Evolutionary conservation across 2,329 filamentous ascomycete genomes (phyloP).

Genomic region (Paecilomyces sp.): DNA sequence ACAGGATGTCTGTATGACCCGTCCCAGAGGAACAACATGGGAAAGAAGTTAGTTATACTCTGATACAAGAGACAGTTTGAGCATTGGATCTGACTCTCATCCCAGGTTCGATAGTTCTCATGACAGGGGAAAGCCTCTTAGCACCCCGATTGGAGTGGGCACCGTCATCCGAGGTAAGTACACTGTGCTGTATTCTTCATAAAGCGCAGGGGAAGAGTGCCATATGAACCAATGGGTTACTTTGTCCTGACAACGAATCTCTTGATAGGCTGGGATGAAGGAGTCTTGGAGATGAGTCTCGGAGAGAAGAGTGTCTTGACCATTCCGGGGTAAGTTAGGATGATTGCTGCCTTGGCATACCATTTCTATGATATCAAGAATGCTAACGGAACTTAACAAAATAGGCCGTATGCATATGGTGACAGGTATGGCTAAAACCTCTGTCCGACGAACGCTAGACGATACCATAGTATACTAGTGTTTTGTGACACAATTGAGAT

Average conservation of each 20-base stretch:
- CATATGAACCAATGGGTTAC: too few species aligned
- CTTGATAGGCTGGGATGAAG: conserved; percentile 71
- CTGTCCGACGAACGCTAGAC: background rate
- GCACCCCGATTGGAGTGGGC: conserved; percentile 67
- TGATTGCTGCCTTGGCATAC: too few species aligned
- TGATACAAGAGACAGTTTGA: conserved; percentile 9
- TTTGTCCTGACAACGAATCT: too few species aligned
- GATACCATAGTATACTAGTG: too few species aligned
- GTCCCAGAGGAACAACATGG: conserved; percentile 52
- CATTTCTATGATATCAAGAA: too few species aligned
- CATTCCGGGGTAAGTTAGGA: conserved; percentile 62
- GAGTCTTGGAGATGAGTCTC: conserved; percentile 75
- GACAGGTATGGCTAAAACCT: conserved; percentile 23
- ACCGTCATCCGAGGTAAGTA: too few species aligned
- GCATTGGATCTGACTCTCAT: background rate
- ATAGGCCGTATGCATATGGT: conserved; percentile 31
- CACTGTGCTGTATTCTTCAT: too few species aligned
- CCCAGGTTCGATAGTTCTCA: conserved; percentile 82
- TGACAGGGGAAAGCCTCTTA: conserved; percentile 59
- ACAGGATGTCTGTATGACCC: conserved; percentile 76
- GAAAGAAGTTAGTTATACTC: conserved; percentile 55
- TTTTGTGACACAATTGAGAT: too few species aligned
- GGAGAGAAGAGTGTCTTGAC: conserved; percentile 84
- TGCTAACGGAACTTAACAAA: too few species aligned
- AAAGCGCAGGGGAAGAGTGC: too few species aligned